Evolutionary conservation across 2,329 filamentous ascomycete genomes (phyloP).

Genomic region (Tolypocladium tundrense): DNA sequence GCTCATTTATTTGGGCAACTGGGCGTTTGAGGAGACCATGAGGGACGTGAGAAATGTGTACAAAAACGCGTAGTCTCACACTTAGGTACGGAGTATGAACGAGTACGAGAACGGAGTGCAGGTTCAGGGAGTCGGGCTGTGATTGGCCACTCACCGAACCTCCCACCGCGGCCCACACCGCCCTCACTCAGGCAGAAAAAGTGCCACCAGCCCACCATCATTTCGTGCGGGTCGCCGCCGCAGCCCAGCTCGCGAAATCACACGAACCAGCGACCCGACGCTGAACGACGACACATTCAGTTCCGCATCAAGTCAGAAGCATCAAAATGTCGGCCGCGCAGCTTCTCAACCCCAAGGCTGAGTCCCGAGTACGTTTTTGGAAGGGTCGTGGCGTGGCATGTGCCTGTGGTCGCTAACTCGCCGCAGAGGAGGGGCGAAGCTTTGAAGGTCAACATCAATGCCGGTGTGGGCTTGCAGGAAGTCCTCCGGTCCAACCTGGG

Average conservation of each 20-base stretch:
- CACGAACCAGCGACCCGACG: conserved; percentile 7
- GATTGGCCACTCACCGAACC: conserved; percentile 7
- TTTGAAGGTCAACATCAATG: conserved; percentile 91
- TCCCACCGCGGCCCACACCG: conserved; percentile 15
- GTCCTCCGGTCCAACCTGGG: conserved; percentile 95
- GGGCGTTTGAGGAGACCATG: too few relatives aligned
- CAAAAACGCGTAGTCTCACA: too few relatives aligned
- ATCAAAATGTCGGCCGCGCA: conserved; percentile 84
- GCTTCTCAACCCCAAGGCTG: conserved; percentile 96
- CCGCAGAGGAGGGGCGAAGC: conserved; percentile 86
- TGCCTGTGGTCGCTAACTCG: conserved; percentile 14
- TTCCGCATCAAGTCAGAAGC: conserved; percentile 8
- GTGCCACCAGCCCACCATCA: conserved; percentile 17
- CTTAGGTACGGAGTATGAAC: too few relatives aligned
- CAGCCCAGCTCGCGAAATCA: conserved; percentile 19
- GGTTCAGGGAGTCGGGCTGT: background rate
- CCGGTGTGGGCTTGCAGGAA: conserved; percentile 86
- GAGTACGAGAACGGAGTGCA: too few relatives aligned
- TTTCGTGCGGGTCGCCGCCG: conserved; percentile 15
- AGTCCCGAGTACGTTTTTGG: conserved; percentile 67
- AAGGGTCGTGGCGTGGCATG: conserved; percentile 5
- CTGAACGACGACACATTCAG: conserved; percentile 4
- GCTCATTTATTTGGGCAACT: too few relatives aligned
- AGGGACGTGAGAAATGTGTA: too few relatives aligned
- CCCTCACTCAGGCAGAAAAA: conserved; percentile 23